These are phyloP conservation scores for Kwoniella pini DNA, from an alignment of 768 basidiomycete species.

Conservation along the genomic window DNA sequence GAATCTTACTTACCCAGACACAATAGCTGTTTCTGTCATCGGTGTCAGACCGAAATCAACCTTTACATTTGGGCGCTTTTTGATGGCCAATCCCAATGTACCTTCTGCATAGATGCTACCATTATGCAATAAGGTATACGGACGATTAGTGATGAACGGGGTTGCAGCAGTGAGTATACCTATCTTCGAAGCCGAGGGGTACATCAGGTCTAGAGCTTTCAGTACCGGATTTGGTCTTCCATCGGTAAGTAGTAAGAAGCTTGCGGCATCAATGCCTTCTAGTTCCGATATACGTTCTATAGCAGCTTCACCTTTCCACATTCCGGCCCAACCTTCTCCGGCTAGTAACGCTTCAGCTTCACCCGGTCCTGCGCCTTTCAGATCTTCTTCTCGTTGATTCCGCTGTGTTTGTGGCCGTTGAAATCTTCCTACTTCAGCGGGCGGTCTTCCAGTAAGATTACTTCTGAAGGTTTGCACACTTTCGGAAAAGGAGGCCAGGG, in stretches of 20 bases:
- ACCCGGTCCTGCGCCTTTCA: slow-evolving; percentile 28
- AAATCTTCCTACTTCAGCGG: slow-evolving; percentile 41
- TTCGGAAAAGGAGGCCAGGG: slow-evolving; percentile 26
- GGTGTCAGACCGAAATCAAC: slow-evolving; percentile 37
- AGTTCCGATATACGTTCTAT: slow-evolving; percentile 23
- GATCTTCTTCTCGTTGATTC: slow-evolving; percentile 26
- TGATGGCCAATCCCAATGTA: slow-evolving; percentile 46
- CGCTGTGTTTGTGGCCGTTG: slow-evolving; percentile 28
- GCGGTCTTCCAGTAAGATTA: slow-evolving; percentile 27
- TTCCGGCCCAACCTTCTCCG: slow-evolving; percentile 35
- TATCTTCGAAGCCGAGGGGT: slow-evolving; percentile 19
- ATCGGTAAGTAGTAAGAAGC: slow-evolving; percentile 38
- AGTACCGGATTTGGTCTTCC: slow-evolving; percentile 32
- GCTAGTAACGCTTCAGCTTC: slow-evolving; percentile 8
- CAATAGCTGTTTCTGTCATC: slow-evolving; percentile 23
- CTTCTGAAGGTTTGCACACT: slow-evolving; percentile 20
- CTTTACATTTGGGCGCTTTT: background rate
- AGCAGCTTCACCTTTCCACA: slow-evolving; percentile 35
- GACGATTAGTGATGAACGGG: slow-evolving; percentile 50
- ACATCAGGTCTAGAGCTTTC: slow-evolving; percentile 25
- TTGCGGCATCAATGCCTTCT: slow-evolving; percentile 31
- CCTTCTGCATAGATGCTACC: slow-evolving; percentile 29
- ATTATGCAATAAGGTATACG: slow-evolving; percentile 47
- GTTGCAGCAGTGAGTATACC: slow-evolving; percentile 50
- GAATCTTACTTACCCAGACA: slow-evolving; percentile 36